phyloP scores from a whole-genome alignment of 306 rosid species.

The Lathyrus aphaca region DNA sequence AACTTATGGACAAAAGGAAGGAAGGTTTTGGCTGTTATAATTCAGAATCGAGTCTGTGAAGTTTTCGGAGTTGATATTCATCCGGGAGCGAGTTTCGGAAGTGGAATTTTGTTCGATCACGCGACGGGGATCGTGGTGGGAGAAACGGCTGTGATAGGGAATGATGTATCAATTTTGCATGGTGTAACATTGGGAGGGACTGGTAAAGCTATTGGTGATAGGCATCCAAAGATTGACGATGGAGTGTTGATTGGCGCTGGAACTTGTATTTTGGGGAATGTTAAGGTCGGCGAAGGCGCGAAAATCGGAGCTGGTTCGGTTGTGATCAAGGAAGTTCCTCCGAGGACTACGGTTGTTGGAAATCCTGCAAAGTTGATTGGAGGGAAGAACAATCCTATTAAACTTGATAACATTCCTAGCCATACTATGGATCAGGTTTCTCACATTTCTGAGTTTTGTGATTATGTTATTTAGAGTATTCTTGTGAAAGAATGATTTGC shows the following conservation, averaged over 20 bases:
- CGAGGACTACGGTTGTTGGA: conserved; percentile 89
- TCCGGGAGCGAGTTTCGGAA: conserved; percentile 82
- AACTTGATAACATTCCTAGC: conserved; percentile 75
- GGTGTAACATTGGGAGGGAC: conserved; percentile 92
- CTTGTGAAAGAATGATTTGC: not conserved
- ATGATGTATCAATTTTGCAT: conserved; percentile 82
- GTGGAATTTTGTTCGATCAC: conserved; percentile 79
- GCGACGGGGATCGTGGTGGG: conserved; percentile 94
- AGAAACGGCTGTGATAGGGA: conserved; percentile 90
- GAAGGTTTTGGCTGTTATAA: conserved; percentile 58
- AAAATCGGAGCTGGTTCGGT: conserved; percentile 92
- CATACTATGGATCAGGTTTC: conserved; percentile 88
- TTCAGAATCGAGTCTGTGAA: conserved; percentile 84
- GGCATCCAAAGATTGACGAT: conserved; percentile 93
- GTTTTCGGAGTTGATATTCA: conserved; percentile 83
- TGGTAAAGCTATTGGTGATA: conserved; percentile 73
- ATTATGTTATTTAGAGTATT: conserved; percentile 60
- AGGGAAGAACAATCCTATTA: conserved; percentile 77
- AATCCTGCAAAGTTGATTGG: conserved; percentile 89
- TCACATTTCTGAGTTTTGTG: conserved; percentile 66
- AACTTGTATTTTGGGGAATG: conserved; percentile 82
- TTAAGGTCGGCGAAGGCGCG: conserved; percentile 77
- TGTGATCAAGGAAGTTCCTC: conserved; percentile 86
- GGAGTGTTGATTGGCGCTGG: conserved; percentile 95
- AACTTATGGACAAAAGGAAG: conserved; percentile 67